Percentiles rank a stretch among this genome's conserved stretches.
Evolutionary conservation across 176 grass and related monocot genomes (phyloP).

Genomic region (Poa annua): DNA sequence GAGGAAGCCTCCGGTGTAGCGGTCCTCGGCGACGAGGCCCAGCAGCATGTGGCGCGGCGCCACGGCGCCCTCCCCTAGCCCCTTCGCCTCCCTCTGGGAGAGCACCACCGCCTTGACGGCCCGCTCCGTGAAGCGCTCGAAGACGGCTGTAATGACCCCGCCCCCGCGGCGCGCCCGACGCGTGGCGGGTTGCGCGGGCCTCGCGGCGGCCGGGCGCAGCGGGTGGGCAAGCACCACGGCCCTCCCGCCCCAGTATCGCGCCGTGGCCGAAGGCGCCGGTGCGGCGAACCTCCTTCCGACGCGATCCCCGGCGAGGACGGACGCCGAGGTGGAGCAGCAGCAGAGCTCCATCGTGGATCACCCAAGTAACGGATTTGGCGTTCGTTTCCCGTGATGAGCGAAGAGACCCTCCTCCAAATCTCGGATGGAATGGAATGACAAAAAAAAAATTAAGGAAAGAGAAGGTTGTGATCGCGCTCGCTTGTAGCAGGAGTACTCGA

Average conservation of each 20-base stretch:
- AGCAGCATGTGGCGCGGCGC: conserved; percentile 87
- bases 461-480: background rate
- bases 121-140: conserved; percentile 90
- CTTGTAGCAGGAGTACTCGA: background rate
- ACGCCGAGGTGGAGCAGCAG: conserved; percentile 53
- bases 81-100: conserved; percentile 82
- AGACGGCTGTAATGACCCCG: conserved; percentile 54
- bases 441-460: background rate
- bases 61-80: conserved; percentile 63
- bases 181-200: background rate
- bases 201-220: background rate
- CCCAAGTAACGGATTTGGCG: background rate
- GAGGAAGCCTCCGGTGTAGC: conserved; percentile 62
- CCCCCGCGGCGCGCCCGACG: background rate
- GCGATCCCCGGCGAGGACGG: background rate
- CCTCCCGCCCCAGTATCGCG: conserved; percentile 35
- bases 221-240: conserved; percentile 48
- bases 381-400: background rate
- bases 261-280: conserved; percentile 9
- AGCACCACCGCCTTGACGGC: conserved; percentile 78
- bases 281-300: conserved; percentile 6
- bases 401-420: background rate
- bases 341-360: conserved; percentile 48
- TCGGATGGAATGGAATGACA: background rate
- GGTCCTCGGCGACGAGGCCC: conserved; percentile 86